Evolutionary conservation across 1,284 basidiomycete genomes (phyloP).

Genomic region (Ceratobasidium sp.): DNA sequence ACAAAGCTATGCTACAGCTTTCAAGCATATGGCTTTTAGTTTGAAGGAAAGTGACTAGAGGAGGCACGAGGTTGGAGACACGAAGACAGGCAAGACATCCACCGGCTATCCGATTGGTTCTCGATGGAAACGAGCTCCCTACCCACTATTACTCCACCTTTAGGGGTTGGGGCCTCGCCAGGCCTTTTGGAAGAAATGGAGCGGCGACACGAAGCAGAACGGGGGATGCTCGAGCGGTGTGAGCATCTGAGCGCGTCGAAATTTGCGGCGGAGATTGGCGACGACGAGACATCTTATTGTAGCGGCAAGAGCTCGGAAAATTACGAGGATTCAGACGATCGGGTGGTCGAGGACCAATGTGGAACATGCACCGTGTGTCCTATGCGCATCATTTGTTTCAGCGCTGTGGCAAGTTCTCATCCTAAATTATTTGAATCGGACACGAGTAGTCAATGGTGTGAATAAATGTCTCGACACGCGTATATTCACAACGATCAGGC

Average conservation of each 20-base stretch:
- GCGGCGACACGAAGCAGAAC: conserved; percentile 5
- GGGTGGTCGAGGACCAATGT: too few species aligned
- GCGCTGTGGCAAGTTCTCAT: too few species aligned
- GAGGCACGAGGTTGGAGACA: too few species aligned
- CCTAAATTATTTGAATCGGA: too few species aligned
- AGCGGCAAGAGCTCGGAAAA: neutral
- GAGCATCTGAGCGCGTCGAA: neutral
- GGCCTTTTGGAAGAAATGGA: conserved; percentile 9
- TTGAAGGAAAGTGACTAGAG: too few species aligned
- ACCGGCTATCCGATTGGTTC: conserved; percentile 22
- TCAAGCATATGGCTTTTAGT: conserved; percentile 6
- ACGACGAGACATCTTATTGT: conserved; percentile 2
- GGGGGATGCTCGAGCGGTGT: neutral
- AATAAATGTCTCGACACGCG: too few species aligned
- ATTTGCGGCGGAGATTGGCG: neutral
- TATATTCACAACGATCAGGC: too few species aligned
- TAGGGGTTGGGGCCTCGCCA: neutral
- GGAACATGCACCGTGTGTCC: too few species aligned
- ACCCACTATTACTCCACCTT: neutral
- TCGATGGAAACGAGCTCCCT: neutral
- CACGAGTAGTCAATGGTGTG: too few species aligned
- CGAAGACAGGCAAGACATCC: conserved; percentile 1
- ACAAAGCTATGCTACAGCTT: conserved; percentile 12
- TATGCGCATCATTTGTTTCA: too few species aligned
- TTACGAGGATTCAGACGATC: neutral